These are phyloP conservation scores for Rhododendron molle DNA, from an alignment of 148 eudicot genomes.

Conservation along the genomic window DNA sequence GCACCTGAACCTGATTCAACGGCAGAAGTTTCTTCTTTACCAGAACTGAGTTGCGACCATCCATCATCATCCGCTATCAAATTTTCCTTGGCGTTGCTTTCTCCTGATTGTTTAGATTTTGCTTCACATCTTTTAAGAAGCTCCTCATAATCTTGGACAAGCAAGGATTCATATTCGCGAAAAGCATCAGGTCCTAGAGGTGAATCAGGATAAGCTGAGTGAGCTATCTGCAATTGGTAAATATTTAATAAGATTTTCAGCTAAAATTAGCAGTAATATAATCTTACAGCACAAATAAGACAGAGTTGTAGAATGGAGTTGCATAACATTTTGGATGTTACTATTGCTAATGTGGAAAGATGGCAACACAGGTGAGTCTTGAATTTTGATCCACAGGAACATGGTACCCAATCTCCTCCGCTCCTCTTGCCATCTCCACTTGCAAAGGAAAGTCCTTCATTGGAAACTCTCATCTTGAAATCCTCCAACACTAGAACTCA, in stretches of 20 bases:
- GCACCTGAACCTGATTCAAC: constrained; percentile 32
- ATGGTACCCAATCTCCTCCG: not conserved
- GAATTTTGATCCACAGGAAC: not conserved
- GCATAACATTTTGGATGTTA: not conserved
- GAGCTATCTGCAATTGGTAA: constrained; percentile 58
- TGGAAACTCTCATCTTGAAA: not conserved
- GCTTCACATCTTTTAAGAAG: constrained; percentile 38
- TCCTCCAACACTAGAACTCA: not conserved
- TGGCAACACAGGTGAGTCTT: not conserved
- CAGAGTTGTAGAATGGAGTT: not conserved
- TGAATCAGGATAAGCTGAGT: constrained; percentile 92
- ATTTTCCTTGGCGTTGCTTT: constrained; percentile 26
- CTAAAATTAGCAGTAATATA: not conserved
- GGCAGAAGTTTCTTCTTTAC: constrained; percentile 45
- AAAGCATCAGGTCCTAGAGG: constrained; percentile 96
- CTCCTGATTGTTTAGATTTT: constrained; percentile 19
- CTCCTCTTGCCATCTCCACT: not conserved
- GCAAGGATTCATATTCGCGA: constrained; percentile 85
- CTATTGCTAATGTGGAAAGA: not conserved
- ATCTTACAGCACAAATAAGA: not conserved
- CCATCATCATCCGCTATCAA: constrained; percentile 48
- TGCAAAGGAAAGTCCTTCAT: not conserved
- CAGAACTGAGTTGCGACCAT: constrained; percentile 48
- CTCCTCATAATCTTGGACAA: constrained; percentile 91
- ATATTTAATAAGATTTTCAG: constrained; percentile 3